phyloP scores from a whole-genome alignment of 1,139 yeast species.

The Insectozyma bohioensis region DNA sequence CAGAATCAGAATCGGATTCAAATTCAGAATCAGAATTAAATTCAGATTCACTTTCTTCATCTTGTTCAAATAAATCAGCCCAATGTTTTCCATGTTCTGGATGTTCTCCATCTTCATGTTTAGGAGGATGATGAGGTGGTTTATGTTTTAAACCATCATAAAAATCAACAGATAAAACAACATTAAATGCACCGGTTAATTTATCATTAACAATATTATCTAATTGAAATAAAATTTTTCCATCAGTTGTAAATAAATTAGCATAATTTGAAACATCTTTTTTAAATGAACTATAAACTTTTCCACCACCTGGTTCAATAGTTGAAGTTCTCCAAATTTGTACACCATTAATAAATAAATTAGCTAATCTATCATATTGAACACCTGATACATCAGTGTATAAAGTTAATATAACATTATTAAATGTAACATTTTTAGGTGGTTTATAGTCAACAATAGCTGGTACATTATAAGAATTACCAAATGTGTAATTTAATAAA shows the following conservation, averaged over 20 bases:
- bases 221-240: conserved; percentile 50
- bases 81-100: conserved; percentile 1
- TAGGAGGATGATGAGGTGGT: conserved; percentile 6
- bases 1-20: conserved; percentile 10
- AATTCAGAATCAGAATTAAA: conserved; percentile 4
- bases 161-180: conserved; percentile 52
- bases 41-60: conserved; percentile 1
- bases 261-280: conserved; percentile 68
- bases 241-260: conserved; percentile 45
- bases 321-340: conserved; percentile 87
- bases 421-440: conserved; percentile 41
- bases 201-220: conserved; percentile 61
- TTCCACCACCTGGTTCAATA: conserved; percentile 65
- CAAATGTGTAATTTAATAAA: conserved; percentile 37
- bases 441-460: conserved; percentile 25
- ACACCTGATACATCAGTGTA: conserved; percentile 61
- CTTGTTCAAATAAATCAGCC: background rate
- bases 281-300: conserved; percentile 45
- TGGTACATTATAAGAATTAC: conserved; percentile 38
- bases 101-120: conserved; percentile 4
- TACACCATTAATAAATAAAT: conserved; percentile 61
- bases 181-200: conserved; percentile 62
- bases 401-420: conserved; percentile 60
- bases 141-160: conserved; percentile 23
- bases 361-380: conserved; percentile 78